Evolutionary conservation across 257 asterid species (phyloP), one percentile per base, ranked within the genome.

Genomic region (Lycium ferocissimum): DNA sequence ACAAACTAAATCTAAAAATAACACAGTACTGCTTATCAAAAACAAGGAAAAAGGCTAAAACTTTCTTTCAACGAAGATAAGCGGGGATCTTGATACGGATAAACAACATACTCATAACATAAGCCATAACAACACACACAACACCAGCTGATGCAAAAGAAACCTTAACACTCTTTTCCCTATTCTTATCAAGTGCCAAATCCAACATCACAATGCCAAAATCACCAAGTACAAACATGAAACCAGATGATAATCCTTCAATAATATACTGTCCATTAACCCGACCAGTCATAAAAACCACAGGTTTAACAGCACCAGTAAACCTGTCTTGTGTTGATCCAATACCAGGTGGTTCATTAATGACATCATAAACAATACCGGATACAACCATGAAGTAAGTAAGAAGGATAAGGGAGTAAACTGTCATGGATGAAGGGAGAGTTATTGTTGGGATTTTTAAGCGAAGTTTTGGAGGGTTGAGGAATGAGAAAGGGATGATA

Each of bases 331-430:
- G 98, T 1, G 95, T 90, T 86, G 98, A 96, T 89, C 98, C 98
- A 89, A 95, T 97, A 78, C 98, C 98, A 0, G 99, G 99, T 0
- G 99, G 99, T 89, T 96, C 98, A 17, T 95, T 97, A 61, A 96
- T 96, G 90, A 96, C 97, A 86, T 96, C 98, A 89, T 95, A 96
- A 83, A 96, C 94, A 86, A 94, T 90, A 72, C 99, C 98, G 67
- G 99, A 96, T 81, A 96, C 98, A 83, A 96, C 98, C 93, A 96
- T 94, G 91, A 96, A 96, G 90, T 96, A 94, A 86, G 99, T 95
- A 84, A 94, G 93, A 82, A 96, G 95, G 80, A 96, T 88, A 70
- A 95, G 94, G 87, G 93, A 58, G 91, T 89, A 95, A 88, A 96
- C 97, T 20, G 98, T 94, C 99, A 95, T 95, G 78, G 98, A 87